These are phyloP conservation scores for Lachancea lanzarotensis DNA, from an alignment of 805 yeast genomes.

Conservation along the genomic window DNA sequence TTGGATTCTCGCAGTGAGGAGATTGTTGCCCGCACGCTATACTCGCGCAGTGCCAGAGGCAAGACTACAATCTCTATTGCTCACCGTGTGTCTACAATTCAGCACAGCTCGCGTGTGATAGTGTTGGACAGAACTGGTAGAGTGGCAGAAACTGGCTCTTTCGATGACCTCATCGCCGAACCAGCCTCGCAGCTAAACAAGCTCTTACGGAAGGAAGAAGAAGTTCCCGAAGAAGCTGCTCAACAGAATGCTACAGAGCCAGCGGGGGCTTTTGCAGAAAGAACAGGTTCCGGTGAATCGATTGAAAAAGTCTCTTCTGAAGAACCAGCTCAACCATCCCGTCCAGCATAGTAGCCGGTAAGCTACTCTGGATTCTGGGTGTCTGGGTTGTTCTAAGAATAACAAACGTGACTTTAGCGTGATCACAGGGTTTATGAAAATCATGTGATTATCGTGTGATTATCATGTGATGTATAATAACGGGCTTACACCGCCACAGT, in stretches of 20 bases:
- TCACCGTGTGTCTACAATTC: conserved; percentile 82
- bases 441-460: neutral
- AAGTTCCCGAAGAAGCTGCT: neutral
- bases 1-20: conserved; percentile 84
- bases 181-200: conserved; percentile 32
- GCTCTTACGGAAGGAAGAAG: conserved; percentile 31
- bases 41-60: conserved; percentile 46
- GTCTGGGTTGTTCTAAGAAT: no score
- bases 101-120: conserved; percentile 71
- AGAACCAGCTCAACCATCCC: no score
- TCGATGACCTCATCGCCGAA: conserved; percentile 43
- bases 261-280: neutral
- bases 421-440: no score
- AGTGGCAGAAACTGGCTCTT: conserved; percentile 67
- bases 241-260: neutral
- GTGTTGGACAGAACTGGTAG: conserved; percentile 70
- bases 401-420: no score
- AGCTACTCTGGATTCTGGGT: no score
- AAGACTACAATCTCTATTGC: conserved; percentile 84
- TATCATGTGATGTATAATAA: neutral
- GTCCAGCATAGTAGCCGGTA: no score
- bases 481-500: conserved; percentile 2
- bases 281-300: neutral
- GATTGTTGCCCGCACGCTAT: conserved; percentile 69
- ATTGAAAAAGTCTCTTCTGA: no score